phyloP scores from a whole-genome alignment of 2,329 filamentous ascomycete species.

The Emmonsia crescens region DNA sequence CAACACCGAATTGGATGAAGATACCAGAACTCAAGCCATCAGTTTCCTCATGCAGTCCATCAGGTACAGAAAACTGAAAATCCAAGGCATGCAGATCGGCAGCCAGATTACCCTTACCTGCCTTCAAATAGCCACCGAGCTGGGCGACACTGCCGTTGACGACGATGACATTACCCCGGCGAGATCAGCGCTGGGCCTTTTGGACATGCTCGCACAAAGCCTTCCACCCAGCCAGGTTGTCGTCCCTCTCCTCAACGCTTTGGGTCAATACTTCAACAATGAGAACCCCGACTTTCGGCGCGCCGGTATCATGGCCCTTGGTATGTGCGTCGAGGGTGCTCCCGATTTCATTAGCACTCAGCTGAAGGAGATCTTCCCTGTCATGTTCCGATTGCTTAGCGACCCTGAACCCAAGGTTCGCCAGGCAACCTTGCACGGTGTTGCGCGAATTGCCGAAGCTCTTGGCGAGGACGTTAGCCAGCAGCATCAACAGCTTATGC shows the following conservation, averaged over 20 bases:
- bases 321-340: constrained; percentile 90
- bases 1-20: constrained; percentile 68
- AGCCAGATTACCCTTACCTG: constrained; percentile 78
- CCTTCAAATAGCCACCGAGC: constrained; percentile 80
- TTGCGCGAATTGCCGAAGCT: constrained; percentile 86
- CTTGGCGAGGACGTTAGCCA: constrained; percentile 80
- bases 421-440: constrained; percentile 73
- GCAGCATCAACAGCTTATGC: constrained; percentile 75
- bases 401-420: constrained; percentile 78
- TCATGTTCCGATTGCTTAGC: constrained; percentile 69
- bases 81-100: constrained; percentile 80
- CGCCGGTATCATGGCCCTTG: constrained; percentile 82
- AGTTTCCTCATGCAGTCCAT: constrained; percentile 90
- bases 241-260: constrained; percentile 77
- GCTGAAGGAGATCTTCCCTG: constrained; percentile 71
- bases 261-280: constrained; percentile 69
- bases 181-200: constrained; percentile 70
- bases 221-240: constrained; percentile 89
- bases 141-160: constrained; percentile 56
- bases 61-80: constrained; percentile 86
- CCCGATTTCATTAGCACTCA: constrained; percentile 96
- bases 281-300: constrained; percentile 68
- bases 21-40: constrained; percentile 78
- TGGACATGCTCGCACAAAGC: constrained; percentile 80
- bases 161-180: constrained; percentile 81